Conservation (phyloP, 2,329 filamentous ascomycete species). For the Zopfia rhizophila region DNA sequence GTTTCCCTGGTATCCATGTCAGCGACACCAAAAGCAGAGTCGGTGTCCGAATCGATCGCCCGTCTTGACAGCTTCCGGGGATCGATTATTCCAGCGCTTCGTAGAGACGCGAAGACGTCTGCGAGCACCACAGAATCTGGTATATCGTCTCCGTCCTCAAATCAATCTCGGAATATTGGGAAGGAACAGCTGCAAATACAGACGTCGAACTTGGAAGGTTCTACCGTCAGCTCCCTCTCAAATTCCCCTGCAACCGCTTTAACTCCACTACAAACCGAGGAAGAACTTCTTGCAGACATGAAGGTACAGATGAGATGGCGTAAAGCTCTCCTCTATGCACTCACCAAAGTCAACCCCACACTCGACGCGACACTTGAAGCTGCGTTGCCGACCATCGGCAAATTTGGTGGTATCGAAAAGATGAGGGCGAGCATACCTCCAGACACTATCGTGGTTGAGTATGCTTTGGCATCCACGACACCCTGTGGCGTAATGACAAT, state of each 20-base stretch:
- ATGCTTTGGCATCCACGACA: constrained; percentile 15
- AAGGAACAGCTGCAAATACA: too few relatives aligned
- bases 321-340: constrained; percentile 14
- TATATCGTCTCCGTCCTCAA: too few relatives aligned
- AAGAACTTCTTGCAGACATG: neutral
- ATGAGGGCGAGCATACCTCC: constrained; percentile 12
- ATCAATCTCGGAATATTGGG: too few relatives aligned
- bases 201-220: neutral
- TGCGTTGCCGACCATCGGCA: neutral
- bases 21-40: neutral
- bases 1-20: constrained; percentile 1
- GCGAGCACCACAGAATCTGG: too few relatives aligned
- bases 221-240: neutral
- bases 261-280: neutral
- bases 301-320: constrained; percentile 12
- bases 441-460: constrained; percentile 17
- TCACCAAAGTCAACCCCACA: constrained; percentile 12
- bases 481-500: constrained; percentile 19
- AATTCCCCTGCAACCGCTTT: neutral
- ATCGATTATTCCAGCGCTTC: too few relatives aligned
- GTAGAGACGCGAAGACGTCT: too few relatives aligned
- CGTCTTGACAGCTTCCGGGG: too few relatives aligned
- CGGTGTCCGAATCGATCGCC: too few relatives aligned
- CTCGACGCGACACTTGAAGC: constrained; percentile 11
- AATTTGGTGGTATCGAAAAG: constrained; percentile 8